phyloP scores from a whole-genome alignment of 1,284 basidiomycete species.

The Ceratobasidium theobromae region DNA sequence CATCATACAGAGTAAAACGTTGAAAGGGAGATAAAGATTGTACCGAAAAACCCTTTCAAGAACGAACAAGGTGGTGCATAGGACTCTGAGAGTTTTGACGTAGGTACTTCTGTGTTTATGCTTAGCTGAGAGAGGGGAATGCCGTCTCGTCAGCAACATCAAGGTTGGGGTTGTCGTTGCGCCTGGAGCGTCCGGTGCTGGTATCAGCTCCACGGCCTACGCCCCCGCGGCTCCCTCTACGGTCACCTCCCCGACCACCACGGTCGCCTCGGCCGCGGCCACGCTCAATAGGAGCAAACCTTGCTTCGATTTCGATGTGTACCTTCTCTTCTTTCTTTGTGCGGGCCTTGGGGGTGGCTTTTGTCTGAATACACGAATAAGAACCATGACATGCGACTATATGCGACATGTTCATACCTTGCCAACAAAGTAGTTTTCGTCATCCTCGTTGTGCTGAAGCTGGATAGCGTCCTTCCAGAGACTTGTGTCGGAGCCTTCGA shows the following conservation, averaged over 20 bases:
- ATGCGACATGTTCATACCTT: slow-evolving; percentile 27
- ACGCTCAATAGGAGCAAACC: slow-evolving; percentile 30
- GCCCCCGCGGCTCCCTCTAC: slow-evolving; percentile 40
- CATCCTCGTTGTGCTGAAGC: slow-evolving; percentile 54
- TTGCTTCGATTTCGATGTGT: slow-evolving; percentile 33
- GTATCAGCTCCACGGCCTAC: slow-evolving; percentile 45
- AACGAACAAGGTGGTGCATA: slow-evolving; percentile 25
- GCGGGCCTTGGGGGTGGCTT: slow-evolving; percentile 32
- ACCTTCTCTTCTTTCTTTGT: slow-evolving; percentile 36
- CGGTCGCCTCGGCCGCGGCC: too few species aligned
- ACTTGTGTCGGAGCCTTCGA: slow-evolving; percentile 68
- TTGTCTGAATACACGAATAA: slow-evolving; percentile 16
- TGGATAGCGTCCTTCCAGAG: slow-evolving; percentile 66
- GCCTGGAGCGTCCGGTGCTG: slow-evolving; percentile 41
- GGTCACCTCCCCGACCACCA: slow-evolving; percentile 31
- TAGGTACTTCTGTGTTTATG: not conserved
- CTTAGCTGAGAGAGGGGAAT: slow-evolving; percentile 34
- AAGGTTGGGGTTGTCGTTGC: not conserved
- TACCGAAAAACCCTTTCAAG: slow-evolving; percentile 15
- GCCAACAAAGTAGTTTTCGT: slow-evolving; percentile 34
- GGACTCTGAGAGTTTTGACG: slow-evolving; percentile 25
- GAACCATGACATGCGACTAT: not conserved
- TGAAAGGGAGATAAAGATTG: slow-evolving; percentile 29
- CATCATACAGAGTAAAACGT: slow-evolving; percentile 26
- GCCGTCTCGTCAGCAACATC: slow-evolving; percentile 35